These are phyloP conservation scores for Sphenostylis stenocarpa DNA, from an alignment of 306 rosid genomes.

Conservation along the genomic window DNA sequence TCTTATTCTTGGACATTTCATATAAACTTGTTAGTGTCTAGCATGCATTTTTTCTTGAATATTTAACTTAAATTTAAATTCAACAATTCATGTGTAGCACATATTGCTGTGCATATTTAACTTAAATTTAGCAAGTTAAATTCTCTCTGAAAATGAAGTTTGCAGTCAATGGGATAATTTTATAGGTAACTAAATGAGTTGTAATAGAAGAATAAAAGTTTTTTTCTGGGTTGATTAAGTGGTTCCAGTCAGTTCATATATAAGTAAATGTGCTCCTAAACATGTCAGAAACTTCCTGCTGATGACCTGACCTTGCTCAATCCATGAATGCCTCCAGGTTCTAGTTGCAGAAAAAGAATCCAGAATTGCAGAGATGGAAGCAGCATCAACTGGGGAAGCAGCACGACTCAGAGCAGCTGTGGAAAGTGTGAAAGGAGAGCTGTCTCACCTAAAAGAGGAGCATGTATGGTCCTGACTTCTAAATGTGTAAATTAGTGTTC, in stretches of 20 bases:
- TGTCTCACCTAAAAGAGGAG: conserved; percentile 74
- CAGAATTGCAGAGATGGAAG: conserved; percentile 97
- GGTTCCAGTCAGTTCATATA: background rate
- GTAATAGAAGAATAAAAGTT: background rate
- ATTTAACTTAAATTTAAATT: background rate
- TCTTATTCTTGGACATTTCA: conserved; percentile 16
- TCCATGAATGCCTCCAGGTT: conserved; percentile 57
- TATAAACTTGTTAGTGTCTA: background rate
- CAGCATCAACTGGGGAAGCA: conserved; percentile 93
- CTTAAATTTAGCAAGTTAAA: background rate
- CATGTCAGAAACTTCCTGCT: conserved; percentile 23
- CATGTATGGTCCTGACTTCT: conserved; percentile 58
- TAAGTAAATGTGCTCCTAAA: conserved; percentile 20
- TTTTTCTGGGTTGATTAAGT: background rate
- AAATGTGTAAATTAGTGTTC: conserved; percentile 21
- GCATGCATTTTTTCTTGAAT: background rate
- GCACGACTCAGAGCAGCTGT: conserved; percentile 85
- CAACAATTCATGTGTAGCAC: background rate
- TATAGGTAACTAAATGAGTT: conserved; percentile 4
- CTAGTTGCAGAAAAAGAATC: conserved; percentile 90
- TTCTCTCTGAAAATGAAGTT: conserved; percentile 20
- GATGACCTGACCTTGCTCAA: conserved; percentile 27
- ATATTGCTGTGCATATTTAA: conserved; percentile 16
- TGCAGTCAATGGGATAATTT: conserved; percentile 25
- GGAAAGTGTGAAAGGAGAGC: conserved; percentile 88